A percentile compares a stretch with the other conserved stretches of the same genome.
Conservation (phyloP, 2,329 filamentous ascomycete species). For the Monilinia laxa region DNA sequence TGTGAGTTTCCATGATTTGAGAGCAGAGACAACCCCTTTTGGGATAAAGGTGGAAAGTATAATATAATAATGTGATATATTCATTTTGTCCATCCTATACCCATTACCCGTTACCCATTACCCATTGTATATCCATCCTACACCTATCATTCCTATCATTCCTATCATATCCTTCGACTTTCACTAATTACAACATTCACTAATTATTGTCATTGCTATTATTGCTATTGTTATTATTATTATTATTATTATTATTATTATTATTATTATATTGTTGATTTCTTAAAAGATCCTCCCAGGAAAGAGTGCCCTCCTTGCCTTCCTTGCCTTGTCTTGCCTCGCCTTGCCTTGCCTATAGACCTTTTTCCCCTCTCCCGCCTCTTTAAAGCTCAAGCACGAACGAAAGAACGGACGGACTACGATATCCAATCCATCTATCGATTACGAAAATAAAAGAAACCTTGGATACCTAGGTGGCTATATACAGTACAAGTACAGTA, state of each 20-base stretch:
- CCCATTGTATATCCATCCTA: no score
- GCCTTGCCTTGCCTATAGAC: neutral
- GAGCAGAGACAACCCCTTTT: neutral
- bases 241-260: neutral
- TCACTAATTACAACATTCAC: conserved; percentile 6
- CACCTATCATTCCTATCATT: neutral
- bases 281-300: neutral
- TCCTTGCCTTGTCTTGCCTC: no score
- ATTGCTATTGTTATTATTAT: no score
- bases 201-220: neutral
- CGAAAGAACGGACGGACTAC: conserved; percentile 12
- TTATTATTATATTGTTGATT: neutral
- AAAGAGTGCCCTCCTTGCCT: neutral
- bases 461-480: neutral
- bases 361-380: neutral
- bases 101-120: no score
- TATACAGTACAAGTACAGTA: neutral
- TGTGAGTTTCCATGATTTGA: conserved; percentile 22
- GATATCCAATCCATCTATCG: neutral
- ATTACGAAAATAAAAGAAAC: conserved; percentile 16
- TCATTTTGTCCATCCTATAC: no score
- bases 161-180: no score
- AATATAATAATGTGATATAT: no score
- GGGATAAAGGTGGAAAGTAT: neutral
- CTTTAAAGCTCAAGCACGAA: conserved; percentile 21